Conservation (phyloP, 495 filamentous ascomycete species). For the Xylaria venustula region DNA sequence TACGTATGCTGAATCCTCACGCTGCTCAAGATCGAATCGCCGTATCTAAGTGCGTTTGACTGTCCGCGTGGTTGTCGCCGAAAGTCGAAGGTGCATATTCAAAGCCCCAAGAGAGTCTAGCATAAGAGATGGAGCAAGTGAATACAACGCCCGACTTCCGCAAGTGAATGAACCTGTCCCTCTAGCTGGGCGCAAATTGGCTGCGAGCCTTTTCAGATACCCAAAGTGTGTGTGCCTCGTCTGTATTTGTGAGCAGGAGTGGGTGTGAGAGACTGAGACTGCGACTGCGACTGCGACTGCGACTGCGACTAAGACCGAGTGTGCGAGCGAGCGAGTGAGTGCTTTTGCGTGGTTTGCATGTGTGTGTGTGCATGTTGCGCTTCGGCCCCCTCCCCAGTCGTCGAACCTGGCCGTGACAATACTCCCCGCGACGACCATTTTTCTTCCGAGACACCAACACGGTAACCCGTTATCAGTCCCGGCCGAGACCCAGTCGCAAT, state of each 20-base stretch:
- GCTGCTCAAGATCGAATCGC: neutral
- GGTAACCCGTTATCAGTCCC: neutral
- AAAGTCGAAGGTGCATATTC: neutral
- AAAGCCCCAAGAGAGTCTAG: neutral
- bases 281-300: too few species aligned
- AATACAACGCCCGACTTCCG: constrained; percentile 8
- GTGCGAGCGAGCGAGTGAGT: too few species aligned
- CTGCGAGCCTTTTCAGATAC: neutral
- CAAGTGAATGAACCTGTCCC: constrained; percentile 1
- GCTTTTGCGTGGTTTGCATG: too few species aligned
- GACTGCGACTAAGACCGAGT: too few species aligned
- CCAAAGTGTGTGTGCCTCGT: neutral
- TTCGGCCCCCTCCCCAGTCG: neutral
- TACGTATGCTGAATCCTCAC: neutral
- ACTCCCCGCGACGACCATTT: neutral
- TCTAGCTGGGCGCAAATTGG: neutral
- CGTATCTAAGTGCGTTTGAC: neutral
- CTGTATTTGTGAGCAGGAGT: neutral
- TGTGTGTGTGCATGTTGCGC: neutral
- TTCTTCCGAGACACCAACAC: neutral
- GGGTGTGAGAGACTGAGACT: too few species aligned
- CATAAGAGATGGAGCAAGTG: constrained; percentile 10
- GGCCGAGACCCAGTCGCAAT: neutral
- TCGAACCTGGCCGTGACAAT: neutral
- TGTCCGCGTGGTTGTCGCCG: neutral